phyloP scores from a whole-genome alignment of 768 basidiomycete genomes.

The Myochromella boudieri region DNA sequence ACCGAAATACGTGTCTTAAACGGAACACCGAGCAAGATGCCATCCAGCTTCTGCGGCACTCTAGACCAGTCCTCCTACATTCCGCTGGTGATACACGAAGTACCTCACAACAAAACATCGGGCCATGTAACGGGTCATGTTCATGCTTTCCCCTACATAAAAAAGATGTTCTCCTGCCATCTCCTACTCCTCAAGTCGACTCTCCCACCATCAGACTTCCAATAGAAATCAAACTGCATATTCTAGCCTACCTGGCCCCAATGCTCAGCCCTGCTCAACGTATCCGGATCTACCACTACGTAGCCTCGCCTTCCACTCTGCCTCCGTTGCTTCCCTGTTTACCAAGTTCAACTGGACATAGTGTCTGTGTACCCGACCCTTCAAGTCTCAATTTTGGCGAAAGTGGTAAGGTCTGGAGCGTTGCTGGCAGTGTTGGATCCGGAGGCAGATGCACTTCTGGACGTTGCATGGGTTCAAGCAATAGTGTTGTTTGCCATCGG shows the following conservation, averaged over 20 bases:
- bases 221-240: conserved; percentile 54
- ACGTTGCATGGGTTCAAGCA: conserved; percentile 36
- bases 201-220: conserved; percentile 47
- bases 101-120: neutral
- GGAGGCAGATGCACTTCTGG: conserved; percentile 29
- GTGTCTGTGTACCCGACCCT: conserved; percentile 32
- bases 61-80: conserved; percentile 50
- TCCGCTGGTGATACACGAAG: conserved; percentile 13
- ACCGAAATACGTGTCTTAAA: conserved; percentile 44
- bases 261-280: conserved; percentile 55
- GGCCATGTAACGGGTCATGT: conserved; percentile 4
- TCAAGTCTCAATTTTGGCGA: conserved; percentile 24
- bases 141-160: neutral
- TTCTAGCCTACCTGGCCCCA: conserved; percentile 59
- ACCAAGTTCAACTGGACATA: conserved; percentile 3
- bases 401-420: conserved; percentile 9
- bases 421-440: conserved; percentile 19
- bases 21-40: conserved; percentile 44
- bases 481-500: conserved; percentile 37
- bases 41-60: conserved; percentile 46
- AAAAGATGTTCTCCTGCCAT: neutral
- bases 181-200: neutral
- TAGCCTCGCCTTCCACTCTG: conserved; percentile 45
- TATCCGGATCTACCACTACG: conserved; percentile 51
- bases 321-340: conserved; percentile 29